Percentiles rank a stretch among this genome's conserved stretches.
Evolutionary conservation across 257 asterid species (phyloP).

Genomic region (Ligustrum vulgare): DNA sequence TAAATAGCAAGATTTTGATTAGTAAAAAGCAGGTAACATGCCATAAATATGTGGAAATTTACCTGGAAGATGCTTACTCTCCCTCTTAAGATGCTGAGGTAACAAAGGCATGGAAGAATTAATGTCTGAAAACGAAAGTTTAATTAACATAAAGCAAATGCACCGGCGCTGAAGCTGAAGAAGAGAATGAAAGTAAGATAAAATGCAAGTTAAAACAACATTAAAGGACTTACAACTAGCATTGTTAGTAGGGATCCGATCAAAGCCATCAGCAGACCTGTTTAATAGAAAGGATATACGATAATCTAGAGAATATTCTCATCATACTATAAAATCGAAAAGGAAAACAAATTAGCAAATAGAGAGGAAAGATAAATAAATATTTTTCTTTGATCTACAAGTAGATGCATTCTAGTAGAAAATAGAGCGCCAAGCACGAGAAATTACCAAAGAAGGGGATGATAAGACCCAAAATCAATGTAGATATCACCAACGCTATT

Average conservation of each 20-base stretch:
- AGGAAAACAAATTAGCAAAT: neutral
- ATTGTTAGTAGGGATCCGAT: conserved; percentile 88
- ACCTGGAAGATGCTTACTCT: conserved; percentile 66
- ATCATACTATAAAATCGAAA: neutral
- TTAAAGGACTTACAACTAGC: conserved; percentile 68
- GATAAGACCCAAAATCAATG: conserved; percentile 68
- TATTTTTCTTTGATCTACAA: neutral
- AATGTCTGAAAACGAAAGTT: conserved; percentile 50
- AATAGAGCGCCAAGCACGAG: neutral
- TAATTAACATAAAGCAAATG: neutral
- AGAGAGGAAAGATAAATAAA: neutral
- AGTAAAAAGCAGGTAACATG: no score
- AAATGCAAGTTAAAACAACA: neutral
- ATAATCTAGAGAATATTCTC: neutral
- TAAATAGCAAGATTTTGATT: neutral
- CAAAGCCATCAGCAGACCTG: conserved; percentile 86
- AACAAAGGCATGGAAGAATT: conserved; percentile 91
- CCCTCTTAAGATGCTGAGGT: conserved; percentile 74
- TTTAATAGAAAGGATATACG: neutral
- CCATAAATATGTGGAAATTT: conserved; percentile 12
- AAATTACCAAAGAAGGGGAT: conserved; percentile 82
- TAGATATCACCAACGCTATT: conserved; percentile 74
- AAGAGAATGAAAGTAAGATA: neutral
- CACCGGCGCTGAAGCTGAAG: neutral
- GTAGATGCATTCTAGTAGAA: neutral